These are phyloP conservation scores for Isatis tinctoria DNA, from an alignment of 345 rosid species.

Conservation along the genomic window DNA sequence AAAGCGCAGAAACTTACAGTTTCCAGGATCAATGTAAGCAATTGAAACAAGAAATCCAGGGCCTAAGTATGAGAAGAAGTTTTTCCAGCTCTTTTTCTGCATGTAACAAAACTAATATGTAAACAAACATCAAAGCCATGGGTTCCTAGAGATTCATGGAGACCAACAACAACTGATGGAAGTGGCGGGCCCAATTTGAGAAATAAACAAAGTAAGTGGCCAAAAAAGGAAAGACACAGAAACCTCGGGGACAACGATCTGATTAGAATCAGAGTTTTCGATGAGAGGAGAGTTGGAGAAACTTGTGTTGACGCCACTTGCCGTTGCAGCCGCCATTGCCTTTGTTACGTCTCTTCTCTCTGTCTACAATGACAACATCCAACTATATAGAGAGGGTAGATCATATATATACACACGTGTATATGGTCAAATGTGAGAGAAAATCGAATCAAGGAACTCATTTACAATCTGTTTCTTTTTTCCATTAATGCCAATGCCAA, in stretches of 20 bases:
- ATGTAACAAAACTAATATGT: background rate
- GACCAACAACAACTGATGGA: background rate
- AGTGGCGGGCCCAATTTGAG: background rate
- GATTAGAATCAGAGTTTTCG: constrained; percentile 42
- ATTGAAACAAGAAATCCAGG: constrained; percentile 97
- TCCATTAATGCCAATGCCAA: background rate
- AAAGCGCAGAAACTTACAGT: constrained; percentile 48
- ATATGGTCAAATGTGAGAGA: background rate
- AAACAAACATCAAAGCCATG: background rate
- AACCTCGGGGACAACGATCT: constrained; percentile 83
- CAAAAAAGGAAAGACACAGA: background rate
- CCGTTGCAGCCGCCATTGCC: constrained; percentile 37
- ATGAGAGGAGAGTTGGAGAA: constrained; percentile 67
- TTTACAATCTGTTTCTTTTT: background rate
- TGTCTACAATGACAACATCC: background rate
- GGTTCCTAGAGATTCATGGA: background rate
- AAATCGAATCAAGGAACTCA: background rate
- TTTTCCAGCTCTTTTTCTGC: constrained; percentile 95
- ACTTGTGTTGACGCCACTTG: constrained; percentile 51
- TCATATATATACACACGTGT: background rate
- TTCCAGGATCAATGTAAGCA: constrained; percentile 97
- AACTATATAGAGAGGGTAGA: background rate
- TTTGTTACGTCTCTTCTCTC: constrained; percentile 10
- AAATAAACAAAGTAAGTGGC: background rate
- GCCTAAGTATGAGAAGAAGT: constrained; percentile 80